phyloP scores from a whole-genome alignment of 2,329 filamentous ascomycete genomes.

The Annulohypoxylon truncatum region DNA sequence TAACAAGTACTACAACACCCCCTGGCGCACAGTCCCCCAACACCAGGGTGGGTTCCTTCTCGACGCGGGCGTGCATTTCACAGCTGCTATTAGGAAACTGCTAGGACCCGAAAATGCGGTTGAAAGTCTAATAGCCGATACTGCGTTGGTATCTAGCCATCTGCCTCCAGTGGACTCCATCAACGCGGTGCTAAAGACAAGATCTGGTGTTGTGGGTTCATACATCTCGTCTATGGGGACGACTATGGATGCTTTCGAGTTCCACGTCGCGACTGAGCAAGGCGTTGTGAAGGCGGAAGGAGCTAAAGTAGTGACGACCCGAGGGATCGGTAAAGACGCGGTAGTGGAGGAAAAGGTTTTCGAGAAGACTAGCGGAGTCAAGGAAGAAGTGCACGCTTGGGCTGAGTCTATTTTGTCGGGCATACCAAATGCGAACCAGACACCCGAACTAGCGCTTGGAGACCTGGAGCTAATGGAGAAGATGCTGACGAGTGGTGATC shows the following conservation, averaged over 20 bases:
- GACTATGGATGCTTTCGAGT: conserved; percentile 64
- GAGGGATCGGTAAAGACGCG: conserved; percentile 50
- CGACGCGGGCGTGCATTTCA: conserved; percentile 79
- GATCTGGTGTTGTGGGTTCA: conserved; percentile 66
- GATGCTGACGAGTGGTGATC: conserved; percentile 61
- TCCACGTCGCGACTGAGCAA: conserved; percentile 67
- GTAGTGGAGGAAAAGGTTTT: conserved; percentile 59
- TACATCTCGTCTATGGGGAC: conserved; percentile 69
- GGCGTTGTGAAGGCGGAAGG: conserved; percentile 63
- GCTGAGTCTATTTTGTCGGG: conserved; percentile 63
- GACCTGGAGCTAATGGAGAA: conserved; percentile 70
- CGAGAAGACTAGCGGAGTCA: conserved; percentile 64
- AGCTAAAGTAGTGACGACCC: conserved; percentile 58
- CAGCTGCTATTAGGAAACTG: conserved; percentile 71
- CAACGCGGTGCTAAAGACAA: conserved; percentile 66
- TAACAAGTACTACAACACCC: conserved; percentile 63
- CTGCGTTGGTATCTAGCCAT: conserved; percentile 64
- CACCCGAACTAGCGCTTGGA: conserved; percentile 67
- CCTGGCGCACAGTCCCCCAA: conserved; percentile 74
- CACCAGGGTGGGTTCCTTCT: conserved; percentile 82
- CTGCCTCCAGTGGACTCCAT: conserved; percentile 76
- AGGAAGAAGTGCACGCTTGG: conserved; percentile 71
- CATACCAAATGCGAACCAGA: conserved; percentile 62
- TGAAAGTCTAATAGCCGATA: conserved; percentile 64
- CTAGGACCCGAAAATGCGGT: conserved; percentile 61